Evolutionary conservation across 306 rosid genomes (phyloP), one percentile per base, ranked within the genome.

Genomic region (Senna siamea): DNA sequence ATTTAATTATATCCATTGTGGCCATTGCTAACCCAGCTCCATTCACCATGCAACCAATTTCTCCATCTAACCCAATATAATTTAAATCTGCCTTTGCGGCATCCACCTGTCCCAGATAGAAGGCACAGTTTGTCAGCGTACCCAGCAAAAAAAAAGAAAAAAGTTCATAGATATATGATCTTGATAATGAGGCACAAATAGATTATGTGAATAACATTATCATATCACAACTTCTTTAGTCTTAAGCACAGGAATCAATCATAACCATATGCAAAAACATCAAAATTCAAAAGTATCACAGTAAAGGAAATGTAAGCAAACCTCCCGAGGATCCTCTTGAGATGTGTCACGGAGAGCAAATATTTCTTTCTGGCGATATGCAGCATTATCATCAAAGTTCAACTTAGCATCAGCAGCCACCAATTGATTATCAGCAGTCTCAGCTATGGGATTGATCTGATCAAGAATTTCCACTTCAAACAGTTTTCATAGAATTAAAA

Each of bases 291-390:
- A 59, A 28, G 57, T 10, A 75, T 41, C 73, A 26, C 54, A 28
- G 17, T 18, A 37, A 17, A 10, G n/a, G 47, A 15, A 50, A 9
- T 48, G 22, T 23, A 77, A 51, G 28, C 34, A 65, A 57, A 94
- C 99, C 99, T 94, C 99, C 74, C 99, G 91, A 17, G 99, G 97
- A 89, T 94, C 99, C 86, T 94, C 99, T 71, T 94, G 99, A 0
- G 97, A 76, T 62, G 99, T 90, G 83, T 94, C 98, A 71, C 99
- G 99, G 26, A 94, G 95, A 65, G 93, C 28, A 46, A 94, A 94
- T 76, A 92, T 87, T 66, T 85, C 96, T 82, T 95, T 92, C 80
- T 79, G 96, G 30, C 96, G 99, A 76, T 75, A 94, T 18, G 96
- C 97, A 38, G 99, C 99, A 86, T 92, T 95, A 70, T 95, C 98